Percentiles rank a stretch among this genome's conserved stretches.
Evolutionary conservation across 2,329 filamentous ascomycete species (phyloP).

Genomic region (Dactylellina leptospora): DNA sequence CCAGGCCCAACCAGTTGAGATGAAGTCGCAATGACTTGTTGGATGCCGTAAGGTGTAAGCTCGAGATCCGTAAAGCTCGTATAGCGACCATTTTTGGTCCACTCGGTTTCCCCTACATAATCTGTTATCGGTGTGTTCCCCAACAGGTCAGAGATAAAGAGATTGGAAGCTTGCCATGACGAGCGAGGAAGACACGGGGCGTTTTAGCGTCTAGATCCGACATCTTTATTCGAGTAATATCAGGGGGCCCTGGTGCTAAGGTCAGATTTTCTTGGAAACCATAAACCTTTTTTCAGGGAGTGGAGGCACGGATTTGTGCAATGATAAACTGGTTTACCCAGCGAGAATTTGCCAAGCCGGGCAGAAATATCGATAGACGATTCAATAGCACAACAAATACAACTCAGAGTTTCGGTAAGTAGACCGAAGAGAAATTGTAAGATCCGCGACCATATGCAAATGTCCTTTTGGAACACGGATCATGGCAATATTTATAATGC

Average conservation of each 20-base stretch:
- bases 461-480: too few relatives aligned
- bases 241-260: too few relatives aligned
- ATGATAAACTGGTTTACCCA: neutral
- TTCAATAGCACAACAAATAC: neutral
- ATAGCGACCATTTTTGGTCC: constrained; percentile 64
- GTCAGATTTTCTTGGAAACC: too few relatives aligned
- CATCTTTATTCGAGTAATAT: too few relatives aligned
- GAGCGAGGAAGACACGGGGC: constrained; percentile 61
- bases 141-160: neutral
- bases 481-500: too few relatives aligned
- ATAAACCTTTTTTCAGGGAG: neutral
- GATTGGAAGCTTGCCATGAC: constrained; percentile 59
- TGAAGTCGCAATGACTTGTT: constrained; percentile 62
- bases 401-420: neutral
- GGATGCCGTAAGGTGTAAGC: constrained; percentile 60
- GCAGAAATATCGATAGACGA: neutral
- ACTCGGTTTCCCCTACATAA: constrained; percentile 62
- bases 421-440: too few relatives aligned
- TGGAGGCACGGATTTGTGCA: neutral
- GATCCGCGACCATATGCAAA: too few relatives aligned
- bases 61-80: constrained; percentile 62
- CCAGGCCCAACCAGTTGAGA: constrained; percentile 62
- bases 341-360: neutral
- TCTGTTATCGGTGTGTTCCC: neutral
- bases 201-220: constrained; percentile 55